Base-by-base conservation (phyloP, 768 basidiomycete species). In the Pholiota molesta region DNA sequence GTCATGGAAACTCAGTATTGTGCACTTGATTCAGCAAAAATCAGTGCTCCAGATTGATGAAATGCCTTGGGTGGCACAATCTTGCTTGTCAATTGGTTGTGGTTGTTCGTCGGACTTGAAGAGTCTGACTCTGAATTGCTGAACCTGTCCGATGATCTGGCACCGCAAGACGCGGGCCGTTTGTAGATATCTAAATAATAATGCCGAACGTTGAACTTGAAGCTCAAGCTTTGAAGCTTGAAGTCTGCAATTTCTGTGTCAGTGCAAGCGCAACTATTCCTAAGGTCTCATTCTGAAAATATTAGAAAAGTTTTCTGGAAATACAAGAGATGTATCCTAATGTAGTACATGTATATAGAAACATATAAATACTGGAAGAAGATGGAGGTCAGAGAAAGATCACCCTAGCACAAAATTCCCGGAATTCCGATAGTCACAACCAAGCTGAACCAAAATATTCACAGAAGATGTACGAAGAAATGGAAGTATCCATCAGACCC, bases 301-400 rank as follows among this genome's bases (percentile, higher is more conserved):
- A 31, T 45, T 21, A 6, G 0, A 23, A 21, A 26, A 26, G 35
- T 37, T 37, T 16, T 9, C 23, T 44, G 42, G 14, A 56, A 56
- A 42, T 56, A 56, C 55, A 56, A 51, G 21, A 51, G 28, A 39
- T 23, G 23, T 49, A 37, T 58, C 45, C n/a, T 45, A 21, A 51
- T 58, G 45, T 57, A 58, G 35, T 58, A 58, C 57, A 58, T 58
- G 57, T 58, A 47, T 47, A 45, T 57, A 57, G 56, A 33, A 35
- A 16, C 17, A 56, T 56, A 56, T 56, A 56, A 56, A 56, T 56
- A 56, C 23, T 28, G n/a, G 56, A 33, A 58, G 47, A 35, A 58
- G 28, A 47, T 58, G 47, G 29, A 23, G 23, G 5, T 21, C 31
- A 16, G 23, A 13, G 19, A 14, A 49, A 47, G n/a, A 57, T 49